These are phyloP conservation scores for Septoria linicola DNA, from an alignment of 2,329 filamentous ascomycete genomes.

Conservation along the genomic window DNA sequence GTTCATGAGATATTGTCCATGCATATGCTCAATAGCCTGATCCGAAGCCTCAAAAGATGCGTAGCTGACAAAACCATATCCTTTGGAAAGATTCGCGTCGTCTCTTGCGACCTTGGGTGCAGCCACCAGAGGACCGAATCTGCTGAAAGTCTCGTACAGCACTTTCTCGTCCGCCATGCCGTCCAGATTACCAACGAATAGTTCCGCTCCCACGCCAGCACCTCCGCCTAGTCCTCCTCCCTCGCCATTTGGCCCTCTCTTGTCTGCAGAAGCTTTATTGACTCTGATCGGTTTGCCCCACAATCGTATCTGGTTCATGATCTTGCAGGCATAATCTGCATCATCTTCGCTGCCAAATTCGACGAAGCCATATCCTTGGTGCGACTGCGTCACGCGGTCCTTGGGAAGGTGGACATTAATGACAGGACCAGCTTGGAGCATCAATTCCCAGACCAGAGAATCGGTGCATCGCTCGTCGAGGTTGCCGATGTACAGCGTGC, in stretches of 20 bases:
- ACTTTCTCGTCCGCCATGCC: constrained; percentile 93
- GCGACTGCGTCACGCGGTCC: constrained; percentile 92
- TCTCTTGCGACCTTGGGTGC: constrained; percentile 91
- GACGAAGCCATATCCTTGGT: constrained; percentile 98
- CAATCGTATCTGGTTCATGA: constrained; percentile 93
- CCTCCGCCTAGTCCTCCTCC: constrained; percentile 81
- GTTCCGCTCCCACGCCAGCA: constrained; percentile 84
- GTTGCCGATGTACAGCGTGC: constrained; percentile 96
- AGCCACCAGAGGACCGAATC: constrained; percentile 81
- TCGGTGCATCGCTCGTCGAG: constrained; percentile 95
- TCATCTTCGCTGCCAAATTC: constrained; percentile 95
- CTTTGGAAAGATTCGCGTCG: constrained; percentile 83
- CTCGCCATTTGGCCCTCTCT: constrained; percentile 83
- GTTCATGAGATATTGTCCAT: constrained; percentile 94
- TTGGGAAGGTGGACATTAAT: constrained; percentile 98
- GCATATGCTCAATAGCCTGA: constrained; percentile 86
- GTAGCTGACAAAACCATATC: constrained; percentile 94
- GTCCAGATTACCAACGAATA: constrained; percentile 95
- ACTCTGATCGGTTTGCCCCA: constrained; percentile 94
- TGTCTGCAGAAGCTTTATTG: constrained; percentile 92
- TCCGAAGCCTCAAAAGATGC: constrained; percentile 92
- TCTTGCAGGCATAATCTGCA: constrained; percentile 92
- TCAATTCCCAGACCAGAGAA: constrained; percentile 91
- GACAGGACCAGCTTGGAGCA: constrained; percentile 95
- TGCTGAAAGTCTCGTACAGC: constrained; percentile 89